Evolutionary conservation across 441 rosid species (phyloP), one percentile per base, ranked within the genome.

Genomic region (Corymbia calophylla): DNA sequence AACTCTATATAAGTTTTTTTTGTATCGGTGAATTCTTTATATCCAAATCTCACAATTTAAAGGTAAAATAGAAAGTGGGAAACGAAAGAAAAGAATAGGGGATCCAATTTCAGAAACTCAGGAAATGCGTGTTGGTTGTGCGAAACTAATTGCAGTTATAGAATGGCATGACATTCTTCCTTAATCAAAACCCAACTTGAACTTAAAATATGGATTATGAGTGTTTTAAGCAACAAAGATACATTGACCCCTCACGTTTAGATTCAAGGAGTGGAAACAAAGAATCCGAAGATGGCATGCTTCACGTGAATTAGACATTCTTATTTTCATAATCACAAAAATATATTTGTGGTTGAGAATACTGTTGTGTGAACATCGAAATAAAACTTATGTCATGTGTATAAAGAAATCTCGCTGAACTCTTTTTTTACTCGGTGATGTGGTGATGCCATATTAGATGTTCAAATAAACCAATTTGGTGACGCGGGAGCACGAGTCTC

Each of bases 361-460:
- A 66, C 6, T 3, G 2, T 31, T 2, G 9, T 17, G 23, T 19
- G 49, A 70, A 4, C 2, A 2, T 70, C 10, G 23, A 32, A 35
- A 19, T 35, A 32, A 70, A 0, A 35, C 3, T 2, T 35, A 0
- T 70, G 4, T 1, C 0, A 3, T 19, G 81, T 35, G 1, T 70
- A 70, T 2, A 32, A 35, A 35, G 23, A 70, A 35, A 39, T 35
- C 48, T 2, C 44, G 35, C 27, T 19, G 19, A 70, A 70, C 48
- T 32, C 8, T 64, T 19, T 70, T 58, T 73, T 35, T 49, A 35
- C 81, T 0, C 14, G 1, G 11, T 70, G 27, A 70, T 0, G 7
- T 2, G 27, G 44, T 35, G 48, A 35, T 19, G 8, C 5, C 10
- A 9, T 5, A 2, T 19, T 3, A 10, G 0, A 35, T n/a, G 8